phyloP scores from a whole-genome alignment of 495 filamentous ascomycete species.

The Aspergillus nidulans region DNA sequence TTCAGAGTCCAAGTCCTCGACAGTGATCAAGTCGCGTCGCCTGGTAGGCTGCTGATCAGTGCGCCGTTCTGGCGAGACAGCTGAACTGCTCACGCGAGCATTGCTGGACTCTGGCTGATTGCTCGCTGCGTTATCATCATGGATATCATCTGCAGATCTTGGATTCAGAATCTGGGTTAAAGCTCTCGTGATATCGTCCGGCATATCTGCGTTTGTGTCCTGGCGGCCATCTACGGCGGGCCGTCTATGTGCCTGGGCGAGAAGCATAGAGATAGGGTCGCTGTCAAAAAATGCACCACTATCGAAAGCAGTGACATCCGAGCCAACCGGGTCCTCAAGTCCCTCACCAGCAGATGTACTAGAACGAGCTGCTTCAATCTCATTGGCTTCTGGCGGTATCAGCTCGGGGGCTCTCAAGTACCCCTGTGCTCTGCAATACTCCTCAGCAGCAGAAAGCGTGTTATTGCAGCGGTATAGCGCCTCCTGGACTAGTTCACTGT shows the following conservation, averaged over 20 bases:
- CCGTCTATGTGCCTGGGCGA: constrained; percentile 31
- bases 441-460: constrained; percentile 49
- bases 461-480: constrained; percentile 80
- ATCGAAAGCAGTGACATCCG: constrained; percentile 31
- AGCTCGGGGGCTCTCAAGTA: constrained; percentile 41
- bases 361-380: constrained; percentile 46
- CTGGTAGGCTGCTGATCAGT: constrained; percentile 19
- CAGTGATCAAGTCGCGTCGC: constrained; percentile 47
- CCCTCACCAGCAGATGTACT: constrained; percentile 27
- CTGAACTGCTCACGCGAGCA: constrained; percentile 11
- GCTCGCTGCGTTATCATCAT: constrained; percentile 21
- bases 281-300: constrained; percentile 24
- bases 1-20: constrained; percentile 80
- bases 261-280: constrained; percentile 36
- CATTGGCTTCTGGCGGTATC: constrained; percentile 56
- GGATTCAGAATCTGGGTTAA: constrained; percentile 35
- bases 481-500: constrained; percentile 62
- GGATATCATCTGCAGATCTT: constrained; percentile 24
- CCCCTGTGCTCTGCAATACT: constrained; percentile 67
- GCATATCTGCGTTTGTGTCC: constrained; percentile 18
- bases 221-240: constrained; percentile 21
- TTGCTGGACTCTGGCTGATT: constrained; percentile 16
- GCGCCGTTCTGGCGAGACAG: constrained; percentile 18
- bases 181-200: constrained; percentile 31
- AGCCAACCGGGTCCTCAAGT: constrained; percentile 26